These are phyloP conservation scores for Eleusine coracana DNA, from an alignment of 176 grass and related monocot genomes.

Conservation along the genomic window DNA sequence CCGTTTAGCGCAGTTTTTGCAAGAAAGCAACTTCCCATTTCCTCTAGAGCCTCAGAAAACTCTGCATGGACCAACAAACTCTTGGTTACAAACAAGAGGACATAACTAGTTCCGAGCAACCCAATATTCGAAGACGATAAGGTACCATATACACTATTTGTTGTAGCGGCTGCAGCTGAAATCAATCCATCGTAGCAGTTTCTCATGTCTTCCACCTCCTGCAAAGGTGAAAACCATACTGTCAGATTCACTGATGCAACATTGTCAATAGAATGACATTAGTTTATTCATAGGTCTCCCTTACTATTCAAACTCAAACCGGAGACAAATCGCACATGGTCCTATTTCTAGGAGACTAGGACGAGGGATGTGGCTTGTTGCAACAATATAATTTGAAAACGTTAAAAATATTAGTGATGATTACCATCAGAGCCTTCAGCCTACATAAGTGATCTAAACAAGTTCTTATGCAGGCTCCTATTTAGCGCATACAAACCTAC, in stretches of 20 bases:
- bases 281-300: neutral
- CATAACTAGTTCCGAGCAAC: constrained; percentile 4
- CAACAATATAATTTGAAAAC: too few species aligned
- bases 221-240: constrained; percentile 23
- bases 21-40: constrained; percentile 84
- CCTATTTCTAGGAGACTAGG: neutral
- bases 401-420: too few species aligned
- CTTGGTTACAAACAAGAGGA: neutral
- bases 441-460: too few species aligned
- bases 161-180: constrained; percentile 76
- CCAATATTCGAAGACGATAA: constrained; percentile 36
- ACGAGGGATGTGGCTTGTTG: too few species aligned
- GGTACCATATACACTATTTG: constrained; percentile 88
- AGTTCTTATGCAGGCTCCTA: neutral
- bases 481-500: neutral
- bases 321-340: neutral
- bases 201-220: constrained; percentile 87
- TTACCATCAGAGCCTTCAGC: too few species aligned
- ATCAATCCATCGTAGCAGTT: constrained; percentile 84
- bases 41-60: constrained; percentile 83
- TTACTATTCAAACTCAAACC: neutral
- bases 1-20: constrained; percentile 71
- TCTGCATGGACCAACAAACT: constrained; percentile 46
- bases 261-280: neutral
- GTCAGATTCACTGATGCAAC: constrained; percentile 17